Base-by-base conservation (phyloP, 73 alveolate genomes). In the Paramecium sonneborni region DNA sequence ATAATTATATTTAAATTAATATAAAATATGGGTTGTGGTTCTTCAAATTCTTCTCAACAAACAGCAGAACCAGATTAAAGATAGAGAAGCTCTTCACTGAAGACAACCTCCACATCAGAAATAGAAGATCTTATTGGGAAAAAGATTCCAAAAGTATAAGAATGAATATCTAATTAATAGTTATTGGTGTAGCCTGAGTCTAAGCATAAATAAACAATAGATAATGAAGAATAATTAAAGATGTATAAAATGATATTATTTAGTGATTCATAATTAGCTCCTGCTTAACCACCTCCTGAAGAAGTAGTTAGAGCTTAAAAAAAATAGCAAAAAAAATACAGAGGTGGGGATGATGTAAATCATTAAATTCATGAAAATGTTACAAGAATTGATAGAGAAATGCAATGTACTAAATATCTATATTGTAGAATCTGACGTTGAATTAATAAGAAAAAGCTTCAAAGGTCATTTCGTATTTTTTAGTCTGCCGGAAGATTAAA, bases 291-390 rank as follows among this genome's bases (percentile, higher is more conserved):
- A 18, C 44, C 74, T 24, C 72, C 44, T 5, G 90, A 79, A 15
- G 90, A 79, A 2, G 74, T 39, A 14, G 76, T 43, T 3, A 79
- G 90, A 79, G 90, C 34, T 8, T 18, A 44, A 30, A 79, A 79
- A 70, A 88, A 88, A 57, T 43, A 57, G 2, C 62, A 67, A 57
- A 76, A 82, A 57, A 88, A 88, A 72, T 69, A 88, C 44, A 88
- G 94, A 70, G 87, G 87, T 12, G 94, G 87, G 26, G 94, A 57
- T 21, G 82, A 69, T 26, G 43, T 46, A 10, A 88, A 88, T 41
- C 28, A 88, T 69, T 44, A 88, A 46, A 44, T 88, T 5, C 76
- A 57, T 88, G 86, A 88, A 88, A 69, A 82, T 57, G 90, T 76
- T 8, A 88, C 44, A 23, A 37, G 87, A 70, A 85, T 56, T 9